Conservation (phyloP, 768 basidiomycete species). For the Exsudoporus frostii region DNA sequence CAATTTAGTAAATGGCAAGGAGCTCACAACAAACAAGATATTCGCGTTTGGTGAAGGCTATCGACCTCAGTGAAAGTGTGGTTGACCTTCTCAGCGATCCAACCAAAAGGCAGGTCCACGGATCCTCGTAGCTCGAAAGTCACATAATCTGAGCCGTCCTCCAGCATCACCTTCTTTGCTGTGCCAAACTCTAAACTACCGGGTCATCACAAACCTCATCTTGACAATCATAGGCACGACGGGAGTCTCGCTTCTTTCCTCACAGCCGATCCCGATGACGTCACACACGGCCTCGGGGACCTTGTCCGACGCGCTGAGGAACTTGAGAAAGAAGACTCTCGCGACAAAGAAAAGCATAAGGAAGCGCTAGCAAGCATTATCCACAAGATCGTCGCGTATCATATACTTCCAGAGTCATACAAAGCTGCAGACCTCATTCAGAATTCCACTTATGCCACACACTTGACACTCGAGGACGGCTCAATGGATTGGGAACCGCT, state of each 20-base stretch:
- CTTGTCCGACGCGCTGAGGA: slow-evolving; percentile 26
- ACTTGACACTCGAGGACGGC: slow-evolving; percentile 40
- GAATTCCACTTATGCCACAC: slow-evolving; percentile 54
- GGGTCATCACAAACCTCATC: background rate
- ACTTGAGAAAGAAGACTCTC: slow-evolving; percentile 41
- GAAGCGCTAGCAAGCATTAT: slow-evolving; percentile 56
- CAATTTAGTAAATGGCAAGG: background rate
- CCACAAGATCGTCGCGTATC: slow-evolving; percentile 47
- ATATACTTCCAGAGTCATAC: slow-evolving; percentile 38
- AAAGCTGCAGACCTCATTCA: slow-evolving; percentile 40
- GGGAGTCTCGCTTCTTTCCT: background rate
- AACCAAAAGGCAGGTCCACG: slow-evolving; percentile 6
- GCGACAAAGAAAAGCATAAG: slow-evolving; percentile 46
- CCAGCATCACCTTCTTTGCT: slow-evolving; percentile 15
- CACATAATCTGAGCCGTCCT: background rate
- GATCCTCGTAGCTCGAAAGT: background rate
- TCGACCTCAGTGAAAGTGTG: slow-evolving; percentile 14
- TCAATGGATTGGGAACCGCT: slow-evolving; percentile 43
- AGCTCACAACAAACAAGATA: slow-evolving; percentile 3
- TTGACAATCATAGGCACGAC: background rate
- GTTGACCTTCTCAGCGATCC: slow-evolving; percentile 9
- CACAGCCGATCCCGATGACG: background rate
- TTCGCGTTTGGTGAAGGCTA: slow-evolving; percentile 11
- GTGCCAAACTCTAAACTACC: slow-evolving; percentile 3
- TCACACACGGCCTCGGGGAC: slow-evolving; percentile 3